Percentiles rank a stretch among this genome's conserved stretches.
Evolutionary conservation across 2,329 filamentous ascomycete genomes (phyloP).

Genomic region (Apiospora rasikravindrae): DNA sequence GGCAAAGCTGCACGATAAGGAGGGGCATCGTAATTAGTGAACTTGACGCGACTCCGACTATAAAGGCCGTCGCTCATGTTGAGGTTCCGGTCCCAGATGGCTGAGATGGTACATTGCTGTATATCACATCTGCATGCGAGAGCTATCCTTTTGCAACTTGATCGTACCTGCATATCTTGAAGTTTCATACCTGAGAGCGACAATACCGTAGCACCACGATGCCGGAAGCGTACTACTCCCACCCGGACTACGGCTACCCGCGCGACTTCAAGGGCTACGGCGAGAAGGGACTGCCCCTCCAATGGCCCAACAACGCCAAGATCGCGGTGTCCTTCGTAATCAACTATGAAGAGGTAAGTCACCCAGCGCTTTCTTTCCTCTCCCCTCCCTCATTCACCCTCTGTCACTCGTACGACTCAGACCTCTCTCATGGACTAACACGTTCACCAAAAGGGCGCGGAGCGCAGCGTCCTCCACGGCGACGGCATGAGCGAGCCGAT

Average conservation of each 20-base stretch:
- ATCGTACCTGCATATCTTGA: neutral
- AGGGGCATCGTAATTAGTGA: neutral
- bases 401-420: too few species aligned
- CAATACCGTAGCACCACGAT: slow-evolving; percentile 23
- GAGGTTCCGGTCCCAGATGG: neutral
- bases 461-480: slow-evolving; percentile 42
- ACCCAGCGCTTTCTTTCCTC: too few species aligned
- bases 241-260: slow-evolving; percentile 37
- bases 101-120: neutral
- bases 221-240: slow-evolving; percentile 36
- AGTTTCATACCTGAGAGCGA: neutral
- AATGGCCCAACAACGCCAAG: slow-evolving; percentile 48
- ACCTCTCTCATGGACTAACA: neutral
- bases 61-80: neutral
- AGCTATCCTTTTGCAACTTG: neutral
- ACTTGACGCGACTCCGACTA: neutral
- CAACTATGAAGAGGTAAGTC: slow-evolving; percentile 49
- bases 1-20: neutral
- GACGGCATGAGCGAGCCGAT: slow-evolving; percentile 45
- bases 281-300: slow-evolving; percentile 42
- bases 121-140: neutral
- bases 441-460: neutral
- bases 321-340: slow-evolving; percentile 52
- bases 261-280: slow-evolving; percentile 47
- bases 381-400: too few species aligned